Percentiles rank a stretch among this genome's conserved stretches.
These are phyloP conservation scores for Chrysochromulina parva DNA, from an alignment of 78 protist genomes.

Conservation along the genomic window DNA sequence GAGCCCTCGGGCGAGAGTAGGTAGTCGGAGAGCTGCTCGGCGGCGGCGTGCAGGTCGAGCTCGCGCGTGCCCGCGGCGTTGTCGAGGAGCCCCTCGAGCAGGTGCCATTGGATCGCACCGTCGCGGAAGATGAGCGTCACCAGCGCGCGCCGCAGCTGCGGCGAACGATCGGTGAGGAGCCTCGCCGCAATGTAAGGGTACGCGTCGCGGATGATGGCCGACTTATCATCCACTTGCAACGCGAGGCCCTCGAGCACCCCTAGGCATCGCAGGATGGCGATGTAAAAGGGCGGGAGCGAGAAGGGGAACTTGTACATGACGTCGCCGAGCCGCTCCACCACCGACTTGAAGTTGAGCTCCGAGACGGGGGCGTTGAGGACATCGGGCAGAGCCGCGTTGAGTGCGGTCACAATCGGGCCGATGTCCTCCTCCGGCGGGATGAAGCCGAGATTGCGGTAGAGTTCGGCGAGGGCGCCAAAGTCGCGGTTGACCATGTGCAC, in stretches of 20 bases:
- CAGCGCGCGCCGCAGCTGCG: background rate
- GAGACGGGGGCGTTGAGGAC: background rate
- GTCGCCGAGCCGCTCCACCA: conserved; percentile 25
- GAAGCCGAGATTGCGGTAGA: background rate
- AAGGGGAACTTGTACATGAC: conserved; percentile 29
- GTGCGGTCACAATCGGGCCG: conserved; percentile 4
- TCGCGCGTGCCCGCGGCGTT: background rate
- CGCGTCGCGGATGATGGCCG: conserved; percentile 5
- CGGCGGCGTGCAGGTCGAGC: background rate
- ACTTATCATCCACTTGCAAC: conserved; percentile 17
- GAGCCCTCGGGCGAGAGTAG: background rate
- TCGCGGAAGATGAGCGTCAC: background rate
- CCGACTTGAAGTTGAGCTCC: conserved; percentile 14
- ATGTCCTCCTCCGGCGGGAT: background rate
- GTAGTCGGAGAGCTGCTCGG: background rate
- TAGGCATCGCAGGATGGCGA: conserved; percentile 33
- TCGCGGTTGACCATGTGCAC: conserved; percentile 40
- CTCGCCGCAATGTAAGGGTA: conserved; percentile 24
- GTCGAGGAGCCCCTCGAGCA: conserved; percentile 6
- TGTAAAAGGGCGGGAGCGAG: conserved; percentile 31
- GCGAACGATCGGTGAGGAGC: conserved; percentile 34
- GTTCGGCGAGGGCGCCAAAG: background rate
- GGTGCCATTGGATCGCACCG: background rate
- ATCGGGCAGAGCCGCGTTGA: background rate
- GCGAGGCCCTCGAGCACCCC: conserved; percentile 37